Evolutionary conservation across 495 filamentous ascomycete genomes (phyloP).

Genomic region (Amphirosellinia nigrospora): DNA sequence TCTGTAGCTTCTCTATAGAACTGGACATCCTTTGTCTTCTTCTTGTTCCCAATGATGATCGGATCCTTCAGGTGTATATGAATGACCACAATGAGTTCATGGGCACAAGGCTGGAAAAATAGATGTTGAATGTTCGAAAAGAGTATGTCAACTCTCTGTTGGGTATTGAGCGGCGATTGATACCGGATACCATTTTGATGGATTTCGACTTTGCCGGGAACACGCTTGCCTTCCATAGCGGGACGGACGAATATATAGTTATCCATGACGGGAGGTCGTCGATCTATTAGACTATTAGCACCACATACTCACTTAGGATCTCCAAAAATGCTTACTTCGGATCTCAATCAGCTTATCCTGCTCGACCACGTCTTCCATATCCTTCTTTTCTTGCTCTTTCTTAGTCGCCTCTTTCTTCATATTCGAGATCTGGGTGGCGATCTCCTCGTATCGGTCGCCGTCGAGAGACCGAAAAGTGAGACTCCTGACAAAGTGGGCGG

Average conservation of each 20-base stretch:
- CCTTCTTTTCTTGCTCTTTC: constrained; percentile 97
- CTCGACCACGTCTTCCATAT: constrained; percentile 99
- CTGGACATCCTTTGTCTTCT: constrained; percentile 96
- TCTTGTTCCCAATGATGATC: constrained; percentile 96
- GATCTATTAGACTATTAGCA: constrained; percentile 63
- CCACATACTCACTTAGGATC: not conserved
- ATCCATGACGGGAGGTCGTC: constrained; percentile 83
- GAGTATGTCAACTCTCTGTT: constrained; percentile 86
- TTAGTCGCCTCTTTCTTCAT: constrained; percentile 90
- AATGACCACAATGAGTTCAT: constrained; percentile 97
- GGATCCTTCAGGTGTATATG: constrained; percentile 97
- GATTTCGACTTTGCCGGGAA: constrained; percentile 93
- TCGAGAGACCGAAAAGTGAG: constrained; percentile 93
- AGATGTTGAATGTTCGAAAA: constrained; percentile 99
- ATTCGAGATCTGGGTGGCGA: constrained; percentile 88
- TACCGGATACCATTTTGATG: constrained; percentile 99
- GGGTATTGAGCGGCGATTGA: constrained; percentile 79
- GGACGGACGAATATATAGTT: constrained; percentile 95
- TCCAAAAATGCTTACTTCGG: constrained; percentile 64
- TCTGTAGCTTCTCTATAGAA: constrained; percentile 98
- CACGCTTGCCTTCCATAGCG: constrained; percentile 92
- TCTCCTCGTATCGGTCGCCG: constrained; percentile 82
- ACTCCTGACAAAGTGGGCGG: constrained; percentile 93
- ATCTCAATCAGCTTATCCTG: constrained; percentile 96
- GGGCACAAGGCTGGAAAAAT: constrained; percentile 96